Conservation (phyloP, 2,329 filamentous ascomycete genomes). For the Chalaropsis ovoidea region DNA sequence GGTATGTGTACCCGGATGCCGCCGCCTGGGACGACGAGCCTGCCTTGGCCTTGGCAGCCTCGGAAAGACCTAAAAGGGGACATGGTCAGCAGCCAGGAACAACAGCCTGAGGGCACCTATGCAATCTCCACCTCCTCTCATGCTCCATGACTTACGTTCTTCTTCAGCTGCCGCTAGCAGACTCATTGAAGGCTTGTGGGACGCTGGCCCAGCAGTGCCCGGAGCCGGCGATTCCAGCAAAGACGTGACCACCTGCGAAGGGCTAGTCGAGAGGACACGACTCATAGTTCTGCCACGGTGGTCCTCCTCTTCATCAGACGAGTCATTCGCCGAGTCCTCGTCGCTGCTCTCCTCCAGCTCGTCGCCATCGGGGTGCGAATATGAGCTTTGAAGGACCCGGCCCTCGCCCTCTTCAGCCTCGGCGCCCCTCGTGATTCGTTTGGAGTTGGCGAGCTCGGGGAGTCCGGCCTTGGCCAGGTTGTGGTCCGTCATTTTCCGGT, state of each 20-base stretch:
- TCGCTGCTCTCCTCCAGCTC: slow-evolving; percentile 55
- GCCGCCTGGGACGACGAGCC: slow-evolving; percentile 30
- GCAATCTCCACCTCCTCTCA: not conserved
- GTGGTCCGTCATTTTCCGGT: slow-evolving; percentile 61
- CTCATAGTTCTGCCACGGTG: slow-evolving; percentile 49
- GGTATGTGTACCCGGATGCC: slow-evolving; percentile 44
- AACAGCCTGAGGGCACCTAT: not conserved
- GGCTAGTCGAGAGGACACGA: slow-evolving; percentile 29
- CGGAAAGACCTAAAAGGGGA: slow-evolving; percentile 13
- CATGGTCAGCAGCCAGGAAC: not conserved
- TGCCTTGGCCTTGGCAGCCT: slow-evolving; percentile 18
- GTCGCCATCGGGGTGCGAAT: slow-evolving; percentile 54
- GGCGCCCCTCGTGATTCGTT: slow-evolving; percentile 33
- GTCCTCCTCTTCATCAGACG: slow-evolving; percentile 59
- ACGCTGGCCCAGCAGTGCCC: slow-evolving; percentile 29
- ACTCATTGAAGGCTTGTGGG: slow-evolving; percentile 42
- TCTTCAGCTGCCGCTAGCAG: slow-evolving; percentile 65
- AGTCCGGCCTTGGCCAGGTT: slow-evolving; percentile 54
- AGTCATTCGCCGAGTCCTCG: slow-evolving; percentile 45
- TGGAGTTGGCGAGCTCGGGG: slow-evolving; percentile 50
- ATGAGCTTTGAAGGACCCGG: slow-evolving; percentile 56
- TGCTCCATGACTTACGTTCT: slow-evolving; percentile 53
- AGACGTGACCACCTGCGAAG: slow-evolving; percentile 15
- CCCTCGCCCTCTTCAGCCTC: slow-evolving; percentile 38
- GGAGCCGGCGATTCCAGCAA: not conserved